Base-by-base conservation (phyloP, 805 yeast genomes). In the Lachancea sp. region DNA sequence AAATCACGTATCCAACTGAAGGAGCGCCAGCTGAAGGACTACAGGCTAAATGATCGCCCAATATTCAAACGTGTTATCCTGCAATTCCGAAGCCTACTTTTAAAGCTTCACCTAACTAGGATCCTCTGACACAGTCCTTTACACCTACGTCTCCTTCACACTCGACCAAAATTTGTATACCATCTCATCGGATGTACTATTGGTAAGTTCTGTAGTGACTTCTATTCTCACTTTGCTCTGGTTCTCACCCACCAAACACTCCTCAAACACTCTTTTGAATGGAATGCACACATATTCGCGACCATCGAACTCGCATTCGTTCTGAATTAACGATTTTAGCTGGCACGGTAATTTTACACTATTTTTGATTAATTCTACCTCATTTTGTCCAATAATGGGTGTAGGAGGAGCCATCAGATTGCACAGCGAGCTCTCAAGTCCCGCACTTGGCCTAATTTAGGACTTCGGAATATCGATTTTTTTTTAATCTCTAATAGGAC, bases 351-450 rank as follows among this genome's bases (percentile, higher is more conserved):
- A 42, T 16, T 40, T 37, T 19, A 48, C 45, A 4, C 48, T 53
- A 5, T 56, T 56, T 28, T 49, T 58, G 28, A 46, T 38, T 16
- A 43, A 45, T 31, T 50, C 49, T 17, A 66, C 56, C 38, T 71
- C 75, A 2, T 61, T 67, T 21, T 60, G 43, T 2, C 63, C 49
- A 36, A 68, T 65, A 2, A 72, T 66, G 0, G 74, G 74, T n/a
- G 74, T 61, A 8, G 73, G 69, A 1, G 77, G 78, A 0, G 77
- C 75, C 77, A 72, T 72, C 18, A 12, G 11, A 29, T 5, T 8
- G 5, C 29, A 8, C 15, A 26, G 15, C 6, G 13, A 6, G 6
- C 13, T 26, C n/a, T 26, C 7, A 26, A 13, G n/a, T 26, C 29
- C 15, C 29, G 15, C 12, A 12, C 13, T 5, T 26, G 24, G 24